Evolutionary conservation across 345 rosid genomes (phyloP), one percentile per base, ranked within the genome.

Genomic region (Dovyalis caffra): DNA sequence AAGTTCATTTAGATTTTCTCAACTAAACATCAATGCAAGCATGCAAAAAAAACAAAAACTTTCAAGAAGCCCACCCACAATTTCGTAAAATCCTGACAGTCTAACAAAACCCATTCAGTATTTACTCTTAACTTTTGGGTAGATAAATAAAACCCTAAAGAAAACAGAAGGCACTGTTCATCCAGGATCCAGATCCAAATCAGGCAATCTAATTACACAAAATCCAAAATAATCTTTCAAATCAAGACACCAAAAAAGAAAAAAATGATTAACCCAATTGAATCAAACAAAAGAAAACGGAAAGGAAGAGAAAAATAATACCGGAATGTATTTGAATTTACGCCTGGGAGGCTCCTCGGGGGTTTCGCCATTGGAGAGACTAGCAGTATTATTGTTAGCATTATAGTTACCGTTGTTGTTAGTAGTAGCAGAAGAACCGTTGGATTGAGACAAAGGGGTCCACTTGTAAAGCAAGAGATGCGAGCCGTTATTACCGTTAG

Each of bases 291-390:
- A 32, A 9, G 29, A 18, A 71, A 43, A 25, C 16, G 12, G 38
- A 21, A 32, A 9, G 29, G 14, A 71, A 43, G 28, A 11, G 12
- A 38, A 1, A 40, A 37, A 6, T 35, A 74, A 68, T 86, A 93
- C 99, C 89, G 98, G 99, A 64, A 93, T 84, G 83, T 93, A 93
- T 83, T 88, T 95, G 88, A 86, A 95, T 85, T 91, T 91, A 6
- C 95, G 89, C 67, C 88, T 82, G 0, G 95, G 99, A 57, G 86
- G 98, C 75, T 89, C 97, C 81, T 71, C 66, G 31, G 77, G 62
- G 8, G 64, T 72, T 2, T 75, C 84, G 1, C 83, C 88, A 74
- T 73, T 85, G 7, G 62, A 74, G 25, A 91, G 81, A 73, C 66
- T 25, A 53, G 10, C 25, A 28, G 1, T 81, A 74, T 84, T 87